These are phyloP conservation scores for Cladosporium halotolerans DNA, from an alignment of 2,329 filamentous ascomycete species.

Conservation along the genomic window DNA sequence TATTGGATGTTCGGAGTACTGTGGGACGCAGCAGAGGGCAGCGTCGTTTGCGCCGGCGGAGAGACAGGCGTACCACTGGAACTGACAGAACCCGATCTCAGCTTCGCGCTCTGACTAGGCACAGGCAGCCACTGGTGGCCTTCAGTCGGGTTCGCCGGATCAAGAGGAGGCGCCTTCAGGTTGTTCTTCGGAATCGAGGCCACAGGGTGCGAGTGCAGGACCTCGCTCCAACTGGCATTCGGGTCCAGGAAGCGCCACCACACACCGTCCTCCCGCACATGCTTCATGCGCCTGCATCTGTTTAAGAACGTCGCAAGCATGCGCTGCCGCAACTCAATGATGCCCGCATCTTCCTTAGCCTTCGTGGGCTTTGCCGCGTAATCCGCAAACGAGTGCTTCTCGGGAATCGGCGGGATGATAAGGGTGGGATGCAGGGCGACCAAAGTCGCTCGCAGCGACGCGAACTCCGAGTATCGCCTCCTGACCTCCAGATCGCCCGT, in stretches of 20 bases:
- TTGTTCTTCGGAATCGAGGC: slow-evolving; percentile 89
- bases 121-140: slow-evolving; percentile 85
- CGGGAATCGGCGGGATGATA: slow-evolving; percentile 92
- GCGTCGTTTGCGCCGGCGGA: slow-evolving; percentile 45
- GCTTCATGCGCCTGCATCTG: slow-evolving; percentile 84
- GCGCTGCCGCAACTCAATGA: slow-evolving; percentile 92
- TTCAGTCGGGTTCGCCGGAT: slow-evolving; percentile 83
- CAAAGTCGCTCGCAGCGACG: slow-evolving; percentile 79
- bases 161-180: slow-evolving; percentile 88
- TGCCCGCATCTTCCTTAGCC: slow-evolving; percentile 93
- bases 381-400: slow-evolving; percentile 98
- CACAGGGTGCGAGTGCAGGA: slow-evolving; percentile 86
- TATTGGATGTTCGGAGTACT: slow-evolving; percentile 58
- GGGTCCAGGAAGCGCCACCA: slow-evolving; percentile 98
- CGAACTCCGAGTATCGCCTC: slow-evolving; percentile 92
- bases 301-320: slow-evolving; percentile 97
- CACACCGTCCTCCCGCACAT: slow-evolving; percentile 85
- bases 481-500: slow-evolving; percentile 94
- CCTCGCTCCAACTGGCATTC: slow-evolving; percentile 94
- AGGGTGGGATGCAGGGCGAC: slow-evolving; percentile 90
- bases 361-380: slow-evolving; percentile 97
- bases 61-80: slow-evolving; percentile 49
- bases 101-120: slow-evolving; percentile 76
- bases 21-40: slow-evolving; percentile 51
- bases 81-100: slow-evolving; percentile 53